phyloP scores from a whole-genome alignment of 768 basidiomycete species.

The Leucosporidium scottii region DNA sequence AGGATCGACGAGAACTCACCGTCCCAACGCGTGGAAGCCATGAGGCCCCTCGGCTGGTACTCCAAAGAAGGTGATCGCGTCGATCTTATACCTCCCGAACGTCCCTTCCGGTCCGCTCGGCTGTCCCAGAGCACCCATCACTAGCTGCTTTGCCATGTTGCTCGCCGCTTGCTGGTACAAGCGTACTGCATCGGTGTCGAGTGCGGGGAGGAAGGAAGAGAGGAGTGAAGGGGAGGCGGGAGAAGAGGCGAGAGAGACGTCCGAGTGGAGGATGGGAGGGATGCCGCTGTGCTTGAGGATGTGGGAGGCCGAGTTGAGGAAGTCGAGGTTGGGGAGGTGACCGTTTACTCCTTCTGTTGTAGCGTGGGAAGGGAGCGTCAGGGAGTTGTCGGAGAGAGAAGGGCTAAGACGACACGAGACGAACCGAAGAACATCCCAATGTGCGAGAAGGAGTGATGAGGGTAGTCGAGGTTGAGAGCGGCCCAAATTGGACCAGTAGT shows the following conservation, averaged over 20 bases:
- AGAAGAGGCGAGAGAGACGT: not conserved
- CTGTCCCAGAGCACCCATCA: conserved; percentile 67
- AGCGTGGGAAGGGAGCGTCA: not conserved
- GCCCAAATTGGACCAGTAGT: conserved; percentile 91
- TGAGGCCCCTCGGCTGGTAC: conserved; percentile 84
- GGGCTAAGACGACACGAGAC: conserved; percentile 35
- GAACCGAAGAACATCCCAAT: conserved; percentile 88
- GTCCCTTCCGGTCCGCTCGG: conserved; percentile 85
- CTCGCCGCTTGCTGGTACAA: conserved; percentile 49
- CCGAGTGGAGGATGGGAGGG: conserved; percentile 71
- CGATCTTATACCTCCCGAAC: conserved; percentile 88
- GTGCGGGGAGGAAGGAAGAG: not conserved
- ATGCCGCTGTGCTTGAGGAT: conserved; percentile 57
- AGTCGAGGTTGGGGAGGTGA: conserved; percentile 89
- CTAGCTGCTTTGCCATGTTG: conserved; percentile 63
- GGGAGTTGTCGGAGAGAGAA: conserved; percentile 1
- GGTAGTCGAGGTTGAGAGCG: conserved; percentile 87
- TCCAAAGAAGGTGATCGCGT: conserved; percentile 84
- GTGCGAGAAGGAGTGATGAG: conserved; percentile 92
- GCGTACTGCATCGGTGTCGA: not conserved
- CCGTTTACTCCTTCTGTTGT: conserved; percentile 84
- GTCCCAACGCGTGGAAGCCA: conserved; percentile 87
- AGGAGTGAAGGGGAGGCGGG: not conserved
- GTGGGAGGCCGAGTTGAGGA: conserved; percentile 70
- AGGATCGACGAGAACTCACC: conserved; percentile 48